Percentiles rank a stretch among this genome's conserved stretches.
Evolutionary conservation across 805 yeast species (phyloP).

Genomic region (Kodamaea restingae): DNA sequence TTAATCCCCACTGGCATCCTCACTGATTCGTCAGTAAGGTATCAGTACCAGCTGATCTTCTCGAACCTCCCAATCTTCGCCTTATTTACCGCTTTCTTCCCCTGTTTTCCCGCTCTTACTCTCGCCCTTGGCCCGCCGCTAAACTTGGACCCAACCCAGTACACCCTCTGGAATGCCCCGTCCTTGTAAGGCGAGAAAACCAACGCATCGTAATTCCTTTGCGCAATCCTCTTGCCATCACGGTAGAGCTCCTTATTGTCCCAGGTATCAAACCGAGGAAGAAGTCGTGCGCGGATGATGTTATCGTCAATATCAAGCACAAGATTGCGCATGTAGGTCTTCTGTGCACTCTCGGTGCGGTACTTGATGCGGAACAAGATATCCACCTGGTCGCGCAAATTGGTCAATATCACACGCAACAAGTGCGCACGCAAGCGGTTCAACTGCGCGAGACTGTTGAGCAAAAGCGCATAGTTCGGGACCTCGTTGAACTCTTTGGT

Average conservation of each 20-base stretch:
- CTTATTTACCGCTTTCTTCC: conserved; percentile 1
- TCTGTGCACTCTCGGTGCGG: conserved; percentile 24
- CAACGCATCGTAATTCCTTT: conserved; percentile 22
- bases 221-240: conserved; percentile 3
- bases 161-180: conserved; percentile 28
- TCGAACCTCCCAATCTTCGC: conserved; percentile 3
- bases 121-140: conserved; percentile 4
- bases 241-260: conserved; percentile 5
- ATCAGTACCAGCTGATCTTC: conserved; percentile 7
- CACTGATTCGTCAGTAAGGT: too few species aligned
- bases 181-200: conserved; percentile 22
- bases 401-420: conserved; percentile 33
- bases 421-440: conserved; percentile 28
- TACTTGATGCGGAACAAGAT: conserved; percentile 35
- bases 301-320: conserved; percentile 20
- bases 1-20: neutral
- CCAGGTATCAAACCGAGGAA: conserved; percentile 6
- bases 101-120: conserved; percentile 1
- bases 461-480: conserved; percentile 31
- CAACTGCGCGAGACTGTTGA: conserved; percentile 20
- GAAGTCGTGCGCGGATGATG: conserved; percentile 3
- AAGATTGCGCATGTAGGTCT: conserved; percentile 25
- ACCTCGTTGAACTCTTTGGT: conserved; percentile 30
- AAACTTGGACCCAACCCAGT: conserved; percentile 22
- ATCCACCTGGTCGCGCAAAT: conserved; percentile 37